Conservation (phyloP, 257 asterid genomes). For the Lycium barbarum region DNA sequence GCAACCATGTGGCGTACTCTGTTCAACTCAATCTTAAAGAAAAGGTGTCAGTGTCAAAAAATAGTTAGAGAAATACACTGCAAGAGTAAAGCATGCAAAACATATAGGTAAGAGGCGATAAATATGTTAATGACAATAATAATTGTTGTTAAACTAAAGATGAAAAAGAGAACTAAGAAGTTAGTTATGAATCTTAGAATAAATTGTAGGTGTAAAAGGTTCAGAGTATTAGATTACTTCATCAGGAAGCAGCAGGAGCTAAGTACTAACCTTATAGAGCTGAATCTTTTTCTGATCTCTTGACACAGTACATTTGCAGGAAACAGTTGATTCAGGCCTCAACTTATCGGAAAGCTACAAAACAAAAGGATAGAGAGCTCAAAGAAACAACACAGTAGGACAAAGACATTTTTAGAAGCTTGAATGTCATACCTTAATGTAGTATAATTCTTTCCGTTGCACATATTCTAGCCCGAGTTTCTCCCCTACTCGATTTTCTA, state of each 20-base stretch:
- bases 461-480: slow-evolving; percentile 37
- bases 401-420: neutral
- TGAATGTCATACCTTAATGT: slow-evolving; percentile 42
- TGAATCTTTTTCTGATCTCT: slow-evolving; percentile 37
- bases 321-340: slow-evolving; percentile 48
- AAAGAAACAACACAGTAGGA: neutral
- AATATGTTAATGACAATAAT: neutral
- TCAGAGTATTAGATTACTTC: too few species aligned
- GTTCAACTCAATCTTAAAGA: slow-evolving; percentile 46
- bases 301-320: slow-evolving; percentile 53
- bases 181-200: neutral
- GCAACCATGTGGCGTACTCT: slow-evolving; percentile 54
- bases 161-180: too few species aligned
- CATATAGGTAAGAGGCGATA: neutral
- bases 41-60: neutral
- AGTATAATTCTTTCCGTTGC: slow-evolving; percentile 46
- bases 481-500: slow-evolving; percentile 41
- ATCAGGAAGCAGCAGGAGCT: neutral
- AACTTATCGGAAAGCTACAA: slow-evolving; percentile 46
- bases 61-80: neutral
- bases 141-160: neutral
- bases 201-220: too few species aligned
- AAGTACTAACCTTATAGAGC: slow-evolving; percentile 49
- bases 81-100: neutral
- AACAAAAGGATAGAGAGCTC: slow-evolving; percentile 24